Percentiles rank a stretch among this genome's conserved stretches.
Evolutionary conservation across 2,329 filamentous ascomycete species (phyloP).

Genomic region (Clonostachys solani): DNA sequence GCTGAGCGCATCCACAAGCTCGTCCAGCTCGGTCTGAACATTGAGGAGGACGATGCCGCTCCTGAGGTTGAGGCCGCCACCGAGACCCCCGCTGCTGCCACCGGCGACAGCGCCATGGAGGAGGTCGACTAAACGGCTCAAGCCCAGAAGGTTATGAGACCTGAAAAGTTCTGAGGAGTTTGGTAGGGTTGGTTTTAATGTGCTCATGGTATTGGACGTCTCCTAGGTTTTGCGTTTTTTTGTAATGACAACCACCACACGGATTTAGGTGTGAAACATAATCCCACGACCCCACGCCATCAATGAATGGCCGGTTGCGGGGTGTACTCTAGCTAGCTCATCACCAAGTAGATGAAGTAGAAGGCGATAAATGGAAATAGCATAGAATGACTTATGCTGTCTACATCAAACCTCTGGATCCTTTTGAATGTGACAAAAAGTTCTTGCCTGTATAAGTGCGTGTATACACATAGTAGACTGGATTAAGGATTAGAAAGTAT

Average conservation of each 20-base stretch:
- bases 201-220: slow-evolving; percentile 23
- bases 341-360: slow-evolving; percentile 31
- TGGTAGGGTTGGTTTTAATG: slow-evolving; percentile 22
- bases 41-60: slow-evolving; percentile 79
- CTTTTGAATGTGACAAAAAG: background rate
- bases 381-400: slow-evolving; percentile 11
- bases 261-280: slow-evolving; percentile 21
- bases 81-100: slow-evolving; percentile 50
- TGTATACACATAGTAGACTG: too few species aligned
- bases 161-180: slow-evolving; percentile 38
- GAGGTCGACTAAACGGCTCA: slow-evolving; percentile 81
- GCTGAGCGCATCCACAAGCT: slow-evolving; percentile 99
- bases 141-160: slow-evolving; percentile 23
- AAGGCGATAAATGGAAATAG: slow-evolving; percentile 25
- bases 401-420: background rate
- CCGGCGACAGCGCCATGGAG: slow-evolving; percentile 96
- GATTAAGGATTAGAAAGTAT: too few species aligned
- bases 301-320: slow-evolving; percentile 12
- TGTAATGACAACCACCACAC: slow-evolving; percentile 13
- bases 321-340: slow-evolving; percentile 35
- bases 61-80: slow-evolving; percentile 54
- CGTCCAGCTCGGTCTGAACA: slow-evolving; percentile 93
- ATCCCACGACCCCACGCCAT: slow-evolving; percentile 12
- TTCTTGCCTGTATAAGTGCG: too few species aligned
- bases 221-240: slow-evolving; percentile 20